Evolutionary conservation across 179 eudicot genomes (phyloP).

Genomic region (Nepenthes alata): DNA sequence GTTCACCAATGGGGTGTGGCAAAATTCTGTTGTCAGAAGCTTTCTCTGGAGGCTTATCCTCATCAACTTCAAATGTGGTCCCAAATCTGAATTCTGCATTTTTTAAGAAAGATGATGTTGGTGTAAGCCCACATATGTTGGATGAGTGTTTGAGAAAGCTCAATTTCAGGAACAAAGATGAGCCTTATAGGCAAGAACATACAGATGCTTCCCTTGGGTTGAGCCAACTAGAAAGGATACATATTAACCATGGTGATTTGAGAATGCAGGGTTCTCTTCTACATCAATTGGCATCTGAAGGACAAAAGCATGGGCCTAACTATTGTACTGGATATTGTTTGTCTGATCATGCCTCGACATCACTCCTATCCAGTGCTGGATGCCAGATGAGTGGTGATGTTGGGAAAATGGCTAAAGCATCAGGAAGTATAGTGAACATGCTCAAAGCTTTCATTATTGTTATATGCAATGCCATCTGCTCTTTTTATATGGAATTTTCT

Average conservation of each 20-base stretch:
- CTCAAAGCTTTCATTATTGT: background rate
- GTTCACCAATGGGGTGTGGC: too few species aligned
- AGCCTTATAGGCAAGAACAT: constrained; percentile 10
- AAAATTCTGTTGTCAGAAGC: constrained; percentile 9
- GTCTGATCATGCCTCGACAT: constrained; percentile 11
- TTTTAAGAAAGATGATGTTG: constrained; percentile 14
- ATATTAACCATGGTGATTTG: constrained; percentile 5
- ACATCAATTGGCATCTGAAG: constrained; percentile 18
- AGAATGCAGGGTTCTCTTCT: constrained; percentile 11
- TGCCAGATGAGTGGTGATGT: constrained; percentile 14
- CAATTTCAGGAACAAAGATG: constrained; percentile 15
- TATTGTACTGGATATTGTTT: constrained; percentile 6
- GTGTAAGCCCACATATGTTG: constrained; percentile 14
- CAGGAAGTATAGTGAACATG: constrained; percentile 11
- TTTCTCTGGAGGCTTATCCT: constrained; percentile 18
- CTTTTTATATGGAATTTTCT: background rate
- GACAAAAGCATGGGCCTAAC: constrained; percentile 10
- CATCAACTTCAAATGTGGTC: constrained; percentile 10
- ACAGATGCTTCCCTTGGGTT: constrained; percentile 17
- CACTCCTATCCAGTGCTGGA: constrained; percentile 14
- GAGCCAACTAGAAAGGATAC: constrained; percentile 11
- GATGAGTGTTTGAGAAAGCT: constrained; percentile 24
- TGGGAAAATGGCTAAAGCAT: constrained; percentile 12
- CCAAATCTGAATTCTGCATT: constrained; percentile 16
- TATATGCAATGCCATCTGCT: background rate